Evolutionary conservation across 345 rosid species (phyloP), one percentile per base, ranked within the genome.

Genomic region (Cardamine occulta): DNA sequence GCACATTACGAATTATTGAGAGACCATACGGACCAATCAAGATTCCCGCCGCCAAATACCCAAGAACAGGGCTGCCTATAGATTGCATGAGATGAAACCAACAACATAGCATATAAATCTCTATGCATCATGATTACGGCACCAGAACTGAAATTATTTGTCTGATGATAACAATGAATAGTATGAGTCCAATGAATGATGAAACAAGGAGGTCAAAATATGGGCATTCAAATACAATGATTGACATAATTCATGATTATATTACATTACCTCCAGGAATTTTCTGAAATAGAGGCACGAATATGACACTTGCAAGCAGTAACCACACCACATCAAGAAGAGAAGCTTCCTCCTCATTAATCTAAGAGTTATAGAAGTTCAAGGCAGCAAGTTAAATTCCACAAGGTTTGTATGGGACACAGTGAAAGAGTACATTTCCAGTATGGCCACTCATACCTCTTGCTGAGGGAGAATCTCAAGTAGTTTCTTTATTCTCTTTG

Each of bases 1-100:
- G 99, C 77, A 95, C 99, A 82, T 95, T 88, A 66, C 93, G 97
- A 77, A 95, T 95, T 60, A 95, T 90, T 44, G 99, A 95, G 80
- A 92, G 85, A 63, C 99, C 99, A 82, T 89, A 95, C 72, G 99
- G 99, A 47, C 99, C 99, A 66, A 95, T 95, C 85, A 95, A 85
- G 72, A 95, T 88, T 80, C 99, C 99, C 74, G 99, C 99, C 75
- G 97, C 97, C 88, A 95, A 78, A 84, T 92, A 95, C 68, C 99
- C 99, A 81, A 95, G 93, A 77, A 95, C 97, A 76, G 97, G 99
- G 80, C 99, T 95, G 79, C 99, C 99, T 92, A 78, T 81, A 84
- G 69, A 83, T 82, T 75, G 80, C 77, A 82, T 70, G 71, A 80
- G 74, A 82, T 63, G 67, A 51, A 80, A 55, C 52, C 56, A 72